Evolutionary conservation across 1,284 basidiomycete genomes (phyloP).

Genomic region (Irpex lacteus): DNA sequence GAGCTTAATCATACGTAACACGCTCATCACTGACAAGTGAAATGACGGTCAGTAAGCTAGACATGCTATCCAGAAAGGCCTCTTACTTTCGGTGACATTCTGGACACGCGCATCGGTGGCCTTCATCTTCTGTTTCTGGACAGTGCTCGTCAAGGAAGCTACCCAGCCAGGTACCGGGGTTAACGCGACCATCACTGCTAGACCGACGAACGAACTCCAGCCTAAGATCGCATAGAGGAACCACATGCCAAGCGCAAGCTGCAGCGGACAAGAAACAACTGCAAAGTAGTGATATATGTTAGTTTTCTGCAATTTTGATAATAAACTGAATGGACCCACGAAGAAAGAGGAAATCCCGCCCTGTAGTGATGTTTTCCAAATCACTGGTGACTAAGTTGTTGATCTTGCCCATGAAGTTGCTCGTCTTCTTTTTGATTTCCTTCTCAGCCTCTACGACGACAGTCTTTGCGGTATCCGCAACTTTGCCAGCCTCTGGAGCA

Average conservation of each 20-base stretch:
- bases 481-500: neutral
- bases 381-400: conserved; percentile 38
- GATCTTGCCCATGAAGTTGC: conserved; percentile 42
- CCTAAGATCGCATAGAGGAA: conserved; percentile 47
- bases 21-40: conserved; percentile 31
- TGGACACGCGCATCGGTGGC: conserved; percentile 48
- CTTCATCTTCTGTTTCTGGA: conserved; percentile 32
- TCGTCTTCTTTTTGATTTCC: conserved; percentile 20
- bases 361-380: conserved; percentile 26
- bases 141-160: conserved; percentile 26
- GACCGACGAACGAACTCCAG: conserved; percentile 50
- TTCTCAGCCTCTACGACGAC: conserved; percentile 3
- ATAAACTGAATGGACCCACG: neutral
- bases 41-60: neutral
- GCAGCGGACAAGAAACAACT: conserved; percentile 29
- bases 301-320: too few relatives aligned
- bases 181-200: conserved; percentile 46
- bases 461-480: neutral
- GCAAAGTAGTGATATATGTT: too few relatives aligned
- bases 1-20: conserved; percentile 55
- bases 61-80: neutral
- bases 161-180: conserved; percentile 49
- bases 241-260: conserved; percentile 34
- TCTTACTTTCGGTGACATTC: conserved; percentile 36
- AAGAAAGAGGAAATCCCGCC: conserved; percentile 27